Base-by-base conservation (phyloP, 2,329 filamentous ascomycete species). In the Camillea tinctor region DNA sequence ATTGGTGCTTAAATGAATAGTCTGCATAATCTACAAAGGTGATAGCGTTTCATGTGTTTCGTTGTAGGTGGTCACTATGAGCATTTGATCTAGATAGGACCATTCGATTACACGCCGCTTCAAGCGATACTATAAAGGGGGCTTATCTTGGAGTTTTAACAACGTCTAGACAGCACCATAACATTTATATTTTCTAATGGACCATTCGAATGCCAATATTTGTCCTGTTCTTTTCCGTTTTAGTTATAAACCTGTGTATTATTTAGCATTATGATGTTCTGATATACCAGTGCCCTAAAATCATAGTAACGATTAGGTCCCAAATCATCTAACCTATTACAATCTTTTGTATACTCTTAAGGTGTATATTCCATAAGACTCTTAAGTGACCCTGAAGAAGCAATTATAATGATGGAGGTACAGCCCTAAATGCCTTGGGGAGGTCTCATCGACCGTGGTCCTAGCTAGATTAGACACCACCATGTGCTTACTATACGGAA, bases 1-100 rank as follows among this genome's bases (percentile, higher is more conserved):
- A 84, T 82, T 36, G 82, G 84, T 50, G 67, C 54, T 57, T 71
- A 36, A 63, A 54, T 26, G 30, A 22, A 20, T 55, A 20, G 58
- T 30, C 26, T 30, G 8, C 19, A 50, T 55, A 52, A 61, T 59
- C 62, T 58, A 59, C 57, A 30, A 65, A 24, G 59, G 60, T 58
- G 60, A 64, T 66, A 19, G 56, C 50, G 51, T 57, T 56, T 56
- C 54, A 63, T 59, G 55, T 58, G 55, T 58, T 57, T 55, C 57
- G 50, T 44, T 44, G 5, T 6, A 17, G 13, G 36, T 44, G 6
- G 11, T 13, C 4, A 44, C n/a, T 15, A 44, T 44, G 6, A 44
- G 36, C 36, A 44, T 15, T 15, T 44, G 13, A n/a, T n/a, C 17
- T n/a, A 44, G 36, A 44, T 2, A 2, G 13, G 36, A n/a, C 5